These are phyloP conservation scores for Albophoma yamanashiensis DNA, from an alignment of 2,329 filamentous ascomycete genomes.

Conservation along the genomic window DNA sequence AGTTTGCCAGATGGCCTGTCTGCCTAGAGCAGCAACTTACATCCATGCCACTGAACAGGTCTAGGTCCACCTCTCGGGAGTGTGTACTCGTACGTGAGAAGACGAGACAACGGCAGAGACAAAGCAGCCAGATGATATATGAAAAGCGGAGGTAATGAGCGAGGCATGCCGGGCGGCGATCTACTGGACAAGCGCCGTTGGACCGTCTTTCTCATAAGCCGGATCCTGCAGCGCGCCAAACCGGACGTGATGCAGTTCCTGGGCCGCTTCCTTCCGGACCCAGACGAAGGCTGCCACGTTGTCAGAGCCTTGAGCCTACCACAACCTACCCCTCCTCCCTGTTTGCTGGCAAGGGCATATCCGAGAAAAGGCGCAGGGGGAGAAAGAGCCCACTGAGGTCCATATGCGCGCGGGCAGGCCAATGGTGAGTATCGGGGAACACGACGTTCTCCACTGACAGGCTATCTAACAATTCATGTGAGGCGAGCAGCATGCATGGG, in stretches of 20 bases:
- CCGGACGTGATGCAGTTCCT: constrained; percentile 1
- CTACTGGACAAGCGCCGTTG: neutral
- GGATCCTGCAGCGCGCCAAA: neutral
- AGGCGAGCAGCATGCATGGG: constrained; percentile 20
- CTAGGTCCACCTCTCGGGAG: neutral
- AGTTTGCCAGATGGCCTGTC: neutral
- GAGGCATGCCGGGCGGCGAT: neutral
- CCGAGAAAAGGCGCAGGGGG: neutral
- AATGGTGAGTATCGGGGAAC: neutral
- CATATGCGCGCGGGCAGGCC: neutral
- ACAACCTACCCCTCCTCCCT: constrained; percentile 3
- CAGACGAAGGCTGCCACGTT: constrained; percentile 18
- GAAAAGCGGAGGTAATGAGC: neutral
- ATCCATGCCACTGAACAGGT: neutral
- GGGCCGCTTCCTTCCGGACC: constrained; percentile 2
- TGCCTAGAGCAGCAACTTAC: neutral
- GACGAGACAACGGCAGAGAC: neutral
- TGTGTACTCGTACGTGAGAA: neutral
- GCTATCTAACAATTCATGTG: constrained; percentile 18
- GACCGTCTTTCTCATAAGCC: neutral
- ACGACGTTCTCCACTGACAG: neutral
- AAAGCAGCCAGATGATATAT: neutral
- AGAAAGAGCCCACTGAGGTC: neutral
- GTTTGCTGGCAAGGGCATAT: neutral
- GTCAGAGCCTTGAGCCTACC: constrained; percentile 3